Conservation (phyloP, 306 rosid genomes). For the Vigna mungo region DNA sequence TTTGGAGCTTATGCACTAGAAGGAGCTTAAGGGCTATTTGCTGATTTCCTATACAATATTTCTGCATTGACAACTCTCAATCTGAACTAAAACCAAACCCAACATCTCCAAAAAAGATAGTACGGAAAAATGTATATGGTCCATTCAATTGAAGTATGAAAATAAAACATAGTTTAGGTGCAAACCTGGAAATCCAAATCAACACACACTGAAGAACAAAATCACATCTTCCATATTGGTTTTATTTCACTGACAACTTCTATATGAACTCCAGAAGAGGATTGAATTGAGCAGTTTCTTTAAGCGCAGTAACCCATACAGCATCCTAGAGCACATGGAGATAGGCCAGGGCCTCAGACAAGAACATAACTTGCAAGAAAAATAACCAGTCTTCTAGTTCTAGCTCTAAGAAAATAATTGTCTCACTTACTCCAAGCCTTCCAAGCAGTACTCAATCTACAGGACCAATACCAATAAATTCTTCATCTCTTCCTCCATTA, state of each 20-base stretch:
- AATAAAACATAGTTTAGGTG: conserved; percentile 18
- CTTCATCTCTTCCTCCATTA: too few relatives aligned
- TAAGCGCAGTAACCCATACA: conserved; percentile 64
- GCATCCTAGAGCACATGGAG: conserved; percentile 58
- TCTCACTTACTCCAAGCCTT: not conserved
- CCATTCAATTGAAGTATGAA: not conserved
- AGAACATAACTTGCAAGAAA: not conserved
- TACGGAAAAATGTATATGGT: not conserved
- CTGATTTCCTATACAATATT: not conserved
- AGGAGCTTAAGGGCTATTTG: not conserved
- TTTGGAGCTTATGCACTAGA: not conserved
- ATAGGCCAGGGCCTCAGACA: not conserved
- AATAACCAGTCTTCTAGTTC: not conserved
- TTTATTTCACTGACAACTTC: not conserved
- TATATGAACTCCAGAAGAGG: conserved; percentile 57
- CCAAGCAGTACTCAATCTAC: not conserved
- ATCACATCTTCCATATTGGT: not conserved
- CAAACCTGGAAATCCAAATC: conserved; percentile 73
- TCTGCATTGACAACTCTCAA: too few relatives aligned
- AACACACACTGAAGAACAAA: conserved; percentile 54
- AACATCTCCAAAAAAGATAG: not conserved
- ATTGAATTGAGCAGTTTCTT: conserved; percentile 62
- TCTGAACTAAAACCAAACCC: not conserved
- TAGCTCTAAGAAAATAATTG: too few relatives aligned
- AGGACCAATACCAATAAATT: not conserved